Evolutionary conservation across 305 asterid species (phyloP).

Genomic region (Andrographis paniculata): DNA sequence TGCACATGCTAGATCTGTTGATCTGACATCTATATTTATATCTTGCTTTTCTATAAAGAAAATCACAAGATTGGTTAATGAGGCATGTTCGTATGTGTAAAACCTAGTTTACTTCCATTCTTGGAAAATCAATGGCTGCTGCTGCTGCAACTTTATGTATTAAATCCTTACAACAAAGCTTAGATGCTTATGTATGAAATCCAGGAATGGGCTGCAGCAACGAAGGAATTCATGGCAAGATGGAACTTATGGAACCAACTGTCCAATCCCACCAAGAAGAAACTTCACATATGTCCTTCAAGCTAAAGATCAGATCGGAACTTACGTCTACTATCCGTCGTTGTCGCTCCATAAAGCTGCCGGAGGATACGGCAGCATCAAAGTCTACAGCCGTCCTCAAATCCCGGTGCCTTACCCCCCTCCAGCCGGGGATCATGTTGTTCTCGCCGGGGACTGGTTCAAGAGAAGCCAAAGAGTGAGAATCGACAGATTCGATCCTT

Average conservation of each 20-base stretch:
- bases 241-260: conserved; percentile 65
- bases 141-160: too few species aligned
- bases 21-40: conserved; percentile 26
- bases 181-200: too few species aligned
- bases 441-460: conserved; percentile 93
- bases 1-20: conserved; percentile 47
- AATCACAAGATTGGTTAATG: neutral
- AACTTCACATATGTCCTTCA: conserved; percentile 80
- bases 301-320: conserved; percentile 94
- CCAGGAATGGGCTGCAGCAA: conserved; percentile 90
- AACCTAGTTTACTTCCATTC: too few species aligned
- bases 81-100: too few species aligned
- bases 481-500: too few species aligned
- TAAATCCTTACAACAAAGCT: too few species aligned
- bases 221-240: conserved; percentile 97
- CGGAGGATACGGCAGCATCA: conserved; percentile 83
- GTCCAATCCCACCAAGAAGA: conserved; percentile 82
- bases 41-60: neutral
- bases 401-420: conserved; percentile 85
- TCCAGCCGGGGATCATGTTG: conserved; percentile 65
- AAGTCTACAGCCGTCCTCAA: conserved; percentile 70
- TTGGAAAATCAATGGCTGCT: too few species aligned
- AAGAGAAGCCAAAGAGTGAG: conserved; percentile 70
- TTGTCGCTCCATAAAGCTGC: conserved; percentile 76
- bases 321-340: conserved; percentile 89